Base-by-base conservation (phyloP, 1,139 yeast species). In the Scheffersomyces segobiensis region DNA sequence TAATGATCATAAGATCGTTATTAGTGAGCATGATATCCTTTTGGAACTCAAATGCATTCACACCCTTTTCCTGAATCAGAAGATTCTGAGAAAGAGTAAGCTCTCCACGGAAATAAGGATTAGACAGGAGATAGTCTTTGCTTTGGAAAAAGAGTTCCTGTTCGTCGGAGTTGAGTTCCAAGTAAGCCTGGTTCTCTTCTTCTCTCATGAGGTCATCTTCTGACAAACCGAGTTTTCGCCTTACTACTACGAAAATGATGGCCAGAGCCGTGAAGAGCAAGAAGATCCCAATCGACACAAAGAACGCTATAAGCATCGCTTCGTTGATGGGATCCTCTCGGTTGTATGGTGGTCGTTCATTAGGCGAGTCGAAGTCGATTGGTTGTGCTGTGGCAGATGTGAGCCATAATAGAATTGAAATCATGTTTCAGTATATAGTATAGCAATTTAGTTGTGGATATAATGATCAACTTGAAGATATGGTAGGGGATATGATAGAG, bases 1-100 rank as follows among this genome's bases (percentile, higher is more conserved):
- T 87, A 56, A 86, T 82, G 21, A 93, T 89, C 60, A 84, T 67
- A 21, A 89, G 73, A 65, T 83, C 89, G 72, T 82, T 87, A 67
- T 79, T 84, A 54, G 84, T 86, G 59, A 86, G 75, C 76, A 83
- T 86, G 18, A 78, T 69, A 68, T 92, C 93, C 52, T 91, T 91
- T 60, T 84, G 84, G 70, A 96, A 95, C 67, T 92, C 96, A 96
- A 96, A 95, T 0, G 99, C 99, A 39, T 84, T 78, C 0, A 96
- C 88, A 0, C 98, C 99, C 72, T 91, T 93, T 67, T 96, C 99
- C 67, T 92, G 97, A 47, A 95, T 91, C 32, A 79, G 79, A 74
- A 83, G 81, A 72, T 75, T 79, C 71, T 80, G 90, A 55, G 81
- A 82, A 58, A 72, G 77, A 56, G 85, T 75, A 64, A 77, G 71